Evolutionary conservation across 179 eudicot genomes (phyloP).

Genomic region (Camellia oleifera): DNA sequence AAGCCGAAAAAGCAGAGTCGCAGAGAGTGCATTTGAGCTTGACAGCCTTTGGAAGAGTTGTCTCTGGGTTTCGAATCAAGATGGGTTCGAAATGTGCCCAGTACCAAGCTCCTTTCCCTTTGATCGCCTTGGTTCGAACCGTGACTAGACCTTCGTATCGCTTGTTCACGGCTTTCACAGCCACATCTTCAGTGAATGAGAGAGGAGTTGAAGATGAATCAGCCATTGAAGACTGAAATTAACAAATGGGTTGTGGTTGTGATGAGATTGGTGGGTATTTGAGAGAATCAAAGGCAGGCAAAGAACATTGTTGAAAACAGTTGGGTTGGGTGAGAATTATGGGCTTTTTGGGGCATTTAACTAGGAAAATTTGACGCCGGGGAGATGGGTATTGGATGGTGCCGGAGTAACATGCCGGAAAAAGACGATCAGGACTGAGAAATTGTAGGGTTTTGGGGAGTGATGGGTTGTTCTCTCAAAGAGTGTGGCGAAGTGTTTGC

Average conservation of each 20-base stretch:
- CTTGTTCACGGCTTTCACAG: constrained; percentile 41
- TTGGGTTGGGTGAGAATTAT: too few relatives aligned
- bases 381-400: constrained; percentile 5
- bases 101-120: constrained; percentile 70
- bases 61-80: constrained; percentile 53
- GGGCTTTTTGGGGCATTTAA: neutral
- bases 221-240: constrained; percentile 13
- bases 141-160: constrained; percentile 45
- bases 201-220: neutral
- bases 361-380: constrained; percentile 14
- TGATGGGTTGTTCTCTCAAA: neutral
- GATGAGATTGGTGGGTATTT: too few relatives aligned
- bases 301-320: neutral
- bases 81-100: constrained; percentile 62
- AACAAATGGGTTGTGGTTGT: neutral
- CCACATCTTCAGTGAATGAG: constrained; percentile 35
- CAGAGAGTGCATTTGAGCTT: constrained; percentile 74
- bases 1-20: constrained; percentile 64
- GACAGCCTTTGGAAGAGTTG: constrained; percentile 66
- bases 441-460: neutral
- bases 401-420: constrained; percentile 10
- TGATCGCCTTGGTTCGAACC: constrained; percentile 38
- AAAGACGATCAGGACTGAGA: constrained; percentile 1
- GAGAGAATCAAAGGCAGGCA: neutral
- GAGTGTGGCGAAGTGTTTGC: neutral